Conservation (phyloP, 352 stramenopile species). For the Phytophthora capsici region DNA sequence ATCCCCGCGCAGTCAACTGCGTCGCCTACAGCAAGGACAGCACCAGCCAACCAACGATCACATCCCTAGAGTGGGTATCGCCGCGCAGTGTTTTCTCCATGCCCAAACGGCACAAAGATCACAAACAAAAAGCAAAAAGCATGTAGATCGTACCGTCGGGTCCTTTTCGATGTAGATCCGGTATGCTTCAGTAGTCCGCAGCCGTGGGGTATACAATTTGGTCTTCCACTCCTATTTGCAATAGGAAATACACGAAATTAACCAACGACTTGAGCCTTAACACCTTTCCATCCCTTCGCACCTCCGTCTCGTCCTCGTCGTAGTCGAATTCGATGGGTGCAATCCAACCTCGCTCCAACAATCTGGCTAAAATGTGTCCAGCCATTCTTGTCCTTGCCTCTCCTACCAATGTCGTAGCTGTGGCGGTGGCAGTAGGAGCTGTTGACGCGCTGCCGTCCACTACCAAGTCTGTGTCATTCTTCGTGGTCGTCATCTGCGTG, state of each 20-base stretch:
- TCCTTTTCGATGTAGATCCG: slow-evolving; percentile 88
- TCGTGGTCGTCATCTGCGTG: slow-evolving; percentile 33
- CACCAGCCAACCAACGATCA: slow-evolving; percentile 35
- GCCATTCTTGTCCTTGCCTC: slow-evolving; percentile 49
- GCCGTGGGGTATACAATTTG: slow-evolving; percentile 63
- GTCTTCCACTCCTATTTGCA: slow-evolving; percentile 47
- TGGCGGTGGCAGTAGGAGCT: slow-evolving; percentile 24
- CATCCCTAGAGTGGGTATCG: slow-evolving; percentile 38
- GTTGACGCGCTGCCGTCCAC: slow-evolving; percentile 28
- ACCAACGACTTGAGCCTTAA: background rate
- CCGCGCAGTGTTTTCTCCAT: slow-evolving; percentile 22
- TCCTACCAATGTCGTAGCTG: slow-evolving; percentile 36
- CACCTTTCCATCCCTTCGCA: slow-evolving; percentile 1
- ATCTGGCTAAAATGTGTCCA: slow-evolving; percentile 51
- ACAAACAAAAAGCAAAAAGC: background rate
- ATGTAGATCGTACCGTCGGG: slow-evolving; percentile 44
- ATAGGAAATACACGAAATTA: background rate
- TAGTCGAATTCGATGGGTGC: slow-evolving; percentile 59
- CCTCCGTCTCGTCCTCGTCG: slow-evolving; percentile 52
- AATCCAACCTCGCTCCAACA: slow-evolving; percentile 72
- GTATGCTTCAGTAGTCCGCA: slow-evolving; percentile 78
- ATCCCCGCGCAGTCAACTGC: slow-evolving; percentile 40
- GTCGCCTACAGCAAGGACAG: slow-evolving; percentile 44
- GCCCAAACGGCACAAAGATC: slow-evolving; percentile 6
- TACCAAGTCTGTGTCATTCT: slow-evolving; percentile 29